These are phyloP conservation scores for Bonia amplexicaulis DNA, from an alignment of 176 grass and related monocot species.

Conservation along the genomic window DNA sequence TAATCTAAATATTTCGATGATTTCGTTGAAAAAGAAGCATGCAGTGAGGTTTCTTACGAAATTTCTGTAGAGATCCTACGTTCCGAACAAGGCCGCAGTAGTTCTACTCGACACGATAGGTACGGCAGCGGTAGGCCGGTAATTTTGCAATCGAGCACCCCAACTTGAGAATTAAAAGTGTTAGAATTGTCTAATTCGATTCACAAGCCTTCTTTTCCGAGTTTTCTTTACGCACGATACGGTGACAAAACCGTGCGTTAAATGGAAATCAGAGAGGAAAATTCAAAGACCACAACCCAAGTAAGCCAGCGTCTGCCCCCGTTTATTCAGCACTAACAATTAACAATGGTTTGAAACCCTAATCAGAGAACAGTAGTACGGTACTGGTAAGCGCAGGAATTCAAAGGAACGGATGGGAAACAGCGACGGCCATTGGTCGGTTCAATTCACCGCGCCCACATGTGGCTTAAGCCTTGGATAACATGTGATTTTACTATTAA, in stretches of 20 bases:
- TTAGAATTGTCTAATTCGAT: too few relatives aligned
- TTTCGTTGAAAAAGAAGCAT: not conserved
- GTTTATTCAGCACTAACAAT: slow-evolving; percentile 18
- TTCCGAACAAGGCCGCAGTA: not conserved
- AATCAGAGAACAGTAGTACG: not conserved
- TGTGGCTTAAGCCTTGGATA: slow-evolving; percentile 2
- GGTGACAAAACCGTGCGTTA: not conserved
- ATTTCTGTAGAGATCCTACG: not conserved
- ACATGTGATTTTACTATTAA: not conserved
- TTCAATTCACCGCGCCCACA: slow-evolving; percentile 13
- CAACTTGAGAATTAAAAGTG: not conserved
- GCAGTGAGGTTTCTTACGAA: not conserved
- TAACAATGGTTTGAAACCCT: slow-evolving; percentile 11
- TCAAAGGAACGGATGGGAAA: slow-evolving; percentile 4
- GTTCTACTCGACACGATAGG: not conserved
- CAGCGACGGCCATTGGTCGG: slow-evolving; percentile 11
- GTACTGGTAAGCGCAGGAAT: slow-evolving; percentile 1
- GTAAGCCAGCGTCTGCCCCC: not conserved
- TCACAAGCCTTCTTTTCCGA: not conserved
- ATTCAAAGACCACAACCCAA: slow-evolving; percentile 12
- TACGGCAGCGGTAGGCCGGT: not conserved
- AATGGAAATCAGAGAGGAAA: not conserved
- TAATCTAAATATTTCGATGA: not conserved
- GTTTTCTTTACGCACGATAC: not conserved
- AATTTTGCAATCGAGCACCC: not conserved